Conservation (phyloP, 768 basidiomycete genomes). For the Psilocybe subaeruginosa region DNA sequence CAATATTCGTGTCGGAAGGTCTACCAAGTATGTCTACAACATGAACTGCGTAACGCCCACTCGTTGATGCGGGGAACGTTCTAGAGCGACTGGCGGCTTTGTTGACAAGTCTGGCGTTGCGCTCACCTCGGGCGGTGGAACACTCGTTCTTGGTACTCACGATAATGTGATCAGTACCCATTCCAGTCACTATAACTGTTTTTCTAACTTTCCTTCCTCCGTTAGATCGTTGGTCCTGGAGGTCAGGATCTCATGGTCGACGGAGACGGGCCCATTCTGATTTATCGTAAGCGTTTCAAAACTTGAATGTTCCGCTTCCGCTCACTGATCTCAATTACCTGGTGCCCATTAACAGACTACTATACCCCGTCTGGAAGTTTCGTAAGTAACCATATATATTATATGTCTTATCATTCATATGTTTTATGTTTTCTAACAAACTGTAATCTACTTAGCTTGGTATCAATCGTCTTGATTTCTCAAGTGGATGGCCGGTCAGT, state of each 20-base stretch:
- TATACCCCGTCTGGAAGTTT: conserved; percentile 49
- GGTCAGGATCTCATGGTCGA: conserved; percentile 54
- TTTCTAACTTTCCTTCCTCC: not conserved
- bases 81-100: conserved; percentile 45
- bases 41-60: not conserved
- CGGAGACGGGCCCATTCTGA: conserved; percentile 46
- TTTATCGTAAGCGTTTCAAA: conserved; percentile 45
- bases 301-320: not conserved
- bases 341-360: conserved; percentile 39
- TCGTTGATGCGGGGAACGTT: not conserved
- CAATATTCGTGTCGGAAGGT: conserved; percentile 61
- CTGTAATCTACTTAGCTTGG: conserved; percentile 32
- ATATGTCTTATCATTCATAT: too few species aligned
- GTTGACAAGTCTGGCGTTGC: conserved; percentile 50
- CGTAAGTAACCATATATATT: conserved; percentile 28
- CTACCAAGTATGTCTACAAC: conserved; percentile 35
- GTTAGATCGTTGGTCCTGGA: conserved; percentile 54
- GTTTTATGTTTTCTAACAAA: not conserved
- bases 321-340: not conserved
- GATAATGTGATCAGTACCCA: conserved; percentile 33
- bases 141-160: conserved; percentile 49
- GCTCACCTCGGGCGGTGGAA: conserved; percentile 52
- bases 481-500: conserved; percentile 52
- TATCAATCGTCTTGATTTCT: conserved; percentile 51
- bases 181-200: not conserved